phyloP scores from a whole-genome alignment of 2,329 filamentous ascomycete genomes.

The Fusarium coffeatum region DNA sequence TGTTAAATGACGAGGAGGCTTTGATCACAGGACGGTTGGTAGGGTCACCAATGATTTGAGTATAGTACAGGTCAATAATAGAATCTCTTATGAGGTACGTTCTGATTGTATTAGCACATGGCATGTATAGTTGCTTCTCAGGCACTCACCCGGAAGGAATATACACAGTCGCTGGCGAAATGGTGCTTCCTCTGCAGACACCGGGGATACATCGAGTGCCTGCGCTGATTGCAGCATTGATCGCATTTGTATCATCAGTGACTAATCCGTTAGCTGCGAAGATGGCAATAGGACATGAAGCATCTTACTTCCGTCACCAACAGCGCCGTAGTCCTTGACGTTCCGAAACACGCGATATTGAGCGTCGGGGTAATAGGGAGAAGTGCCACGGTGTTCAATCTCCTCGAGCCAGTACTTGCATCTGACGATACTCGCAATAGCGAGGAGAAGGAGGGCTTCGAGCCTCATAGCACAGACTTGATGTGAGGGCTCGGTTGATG shows the following conservation, averaged over 20 bases:
- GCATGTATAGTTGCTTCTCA: constrained; percentile 32
- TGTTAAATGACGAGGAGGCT: constrained; percentile 61
- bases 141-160: constrained; percentile 52
- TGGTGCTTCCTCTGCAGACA: constrained; percentile 48
- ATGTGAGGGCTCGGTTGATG: background rate
- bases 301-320: constrained; percentile 47
- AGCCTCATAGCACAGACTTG: constrained; percentile 33
- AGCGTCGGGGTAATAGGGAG: constrained; percentile 47
- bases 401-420: constrained; percentile 48
- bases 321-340: constrained; percentile 48
- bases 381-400: constrained; percentile 44
- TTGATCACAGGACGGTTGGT: constrained; percentile 66
- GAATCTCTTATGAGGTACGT: constrained; percentile 79
- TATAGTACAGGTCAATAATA: constrained; percentile 82
- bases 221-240: constrained; percentile 46
- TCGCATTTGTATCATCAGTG: constrained; percentile 46
- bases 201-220: constrained; percentile 42
- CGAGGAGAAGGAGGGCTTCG: constrained; percentile 14
- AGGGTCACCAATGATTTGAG: constrained; percentile 80
- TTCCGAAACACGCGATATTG: constrained; percentile 49
- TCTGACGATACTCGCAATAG: constrained; percentile 14
- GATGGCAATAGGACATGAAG: background rate
- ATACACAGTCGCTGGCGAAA: constrained; percentile 54
- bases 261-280: constrained; percentile 24
- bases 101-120: constrained; percentile 34